Evolutionary conservation across 192 early-diverging fungal species (phyloP).

Genomic region (Linnemannia schmuckeri): DNA sequence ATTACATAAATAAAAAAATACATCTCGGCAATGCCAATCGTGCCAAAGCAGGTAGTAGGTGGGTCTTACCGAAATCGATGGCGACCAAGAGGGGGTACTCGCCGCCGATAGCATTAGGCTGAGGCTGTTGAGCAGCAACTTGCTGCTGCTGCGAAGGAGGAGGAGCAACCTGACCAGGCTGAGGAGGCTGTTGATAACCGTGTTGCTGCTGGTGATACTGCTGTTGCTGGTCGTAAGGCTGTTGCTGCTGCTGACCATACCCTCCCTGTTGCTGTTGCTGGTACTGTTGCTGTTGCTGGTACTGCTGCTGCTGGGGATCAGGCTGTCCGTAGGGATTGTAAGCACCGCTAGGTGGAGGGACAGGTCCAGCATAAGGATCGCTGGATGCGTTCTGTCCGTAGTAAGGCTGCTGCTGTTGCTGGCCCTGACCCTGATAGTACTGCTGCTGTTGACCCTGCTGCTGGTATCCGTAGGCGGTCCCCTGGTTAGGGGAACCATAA

Average conservation of each 20-base stretch:
- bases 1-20: not conserved
- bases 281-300: constrained; percentile 29
- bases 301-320: constrained; percentile 34
- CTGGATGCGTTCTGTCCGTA: constrained; percentile 22
- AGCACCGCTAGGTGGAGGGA: not conserved
- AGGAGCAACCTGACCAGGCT: constrained; percentile 24
- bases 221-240: constrained; percentile 17
- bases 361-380: constrained; percentile 24
- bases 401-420: constrained; percentile 43
- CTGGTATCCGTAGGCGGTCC: constrained; percentile 27
- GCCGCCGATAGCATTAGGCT: constrained; percentile 22
- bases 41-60: not conserved
- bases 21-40: too few species aligned
- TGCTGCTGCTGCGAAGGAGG: constrained; percentile 7
- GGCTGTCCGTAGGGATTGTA: constrained; percentile 24
- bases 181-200: constrained; percentile 17
- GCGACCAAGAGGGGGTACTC: constrained; percentile 61
- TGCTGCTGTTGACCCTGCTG: constrained; percentile 41
- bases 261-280: constrained; percentile 34
- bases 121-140: constrained; percentile 9
- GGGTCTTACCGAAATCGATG: constrained; percentile 60
- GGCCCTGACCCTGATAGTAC: constrained; percentile 36
- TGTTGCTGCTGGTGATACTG: constrained; percentile 35
- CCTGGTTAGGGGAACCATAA: constrained; percentile 10
- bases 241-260: constrained; percentile 30